These are phyloP conservation scores for Colletotrichum tamarilloi DNA, from an alignment of 2,329 filamentous ascomycete genomes.

Conservation along the genomic window DNA sequence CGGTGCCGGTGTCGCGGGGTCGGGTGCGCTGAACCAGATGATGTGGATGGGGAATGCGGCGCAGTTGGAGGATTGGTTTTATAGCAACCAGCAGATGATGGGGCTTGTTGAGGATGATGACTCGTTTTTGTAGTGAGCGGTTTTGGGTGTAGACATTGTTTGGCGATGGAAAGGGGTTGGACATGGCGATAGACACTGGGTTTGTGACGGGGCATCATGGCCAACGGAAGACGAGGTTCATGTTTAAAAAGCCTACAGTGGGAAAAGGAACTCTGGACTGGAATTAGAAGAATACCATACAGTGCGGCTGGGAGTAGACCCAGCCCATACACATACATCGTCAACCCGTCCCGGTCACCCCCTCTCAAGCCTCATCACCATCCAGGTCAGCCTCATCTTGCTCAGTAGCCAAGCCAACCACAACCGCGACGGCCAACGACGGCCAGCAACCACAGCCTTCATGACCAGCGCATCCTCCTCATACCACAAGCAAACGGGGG, in stretches of 20 bases:
- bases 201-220: neutral
- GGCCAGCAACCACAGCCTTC: neutral
- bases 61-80: conserved; percentile 52
- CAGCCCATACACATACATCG: too few species aligned
- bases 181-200: neutral
- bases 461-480: neutral
- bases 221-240: neutral
- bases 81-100: conserved; percentile 51
- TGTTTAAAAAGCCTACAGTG: neutral
- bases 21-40: conserved; percentile 39
- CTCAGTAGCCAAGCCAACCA: too few species aligned
- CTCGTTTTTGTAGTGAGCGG: conserved; percentile 1
- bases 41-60: conserved; percentile 51
- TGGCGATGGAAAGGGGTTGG: too few species aligned
- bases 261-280: neutral
- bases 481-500: neutral
- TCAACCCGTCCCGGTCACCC: too few species aligned
- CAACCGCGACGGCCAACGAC: too few species aligned
- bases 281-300: too few species aligned
- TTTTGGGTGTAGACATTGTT: neutral
- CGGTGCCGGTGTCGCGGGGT: neutral
- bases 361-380: too few species aligned
- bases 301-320: too few species aligned
- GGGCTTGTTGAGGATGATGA: conserved; percentile 45
- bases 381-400: too few species aligned